Conservation (phyloP, 306 rosid species). For the Urtica urens region DNA sequence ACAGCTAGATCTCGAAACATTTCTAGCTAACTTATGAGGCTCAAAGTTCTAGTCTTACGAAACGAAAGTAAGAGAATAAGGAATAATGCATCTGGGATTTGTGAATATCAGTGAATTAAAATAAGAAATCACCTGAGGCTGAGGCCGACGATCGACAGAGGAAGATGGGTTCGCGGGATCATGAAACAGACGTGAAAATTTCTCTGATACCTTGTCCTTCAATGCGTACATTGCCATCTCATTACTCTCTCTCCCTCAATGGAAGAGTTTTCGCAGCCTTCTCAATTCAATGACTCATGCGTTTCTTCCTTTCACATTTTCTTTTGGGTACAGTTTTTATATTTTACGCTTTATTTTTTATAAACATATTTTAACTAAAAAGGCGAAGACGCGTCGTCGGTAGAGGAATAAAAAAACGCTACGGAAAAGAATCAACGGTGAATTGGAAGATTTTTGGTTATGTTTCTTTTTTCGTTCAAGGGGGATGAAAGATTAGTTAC, state of each 20-base stretch:
- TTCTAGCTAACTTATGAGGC: constrained; percentile 19
- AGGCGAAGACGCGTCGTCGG: too few relatives aligned
- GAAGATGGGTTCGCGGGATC: constrained; percentile 29
- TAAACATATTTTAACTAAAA: too few relatives aligned
- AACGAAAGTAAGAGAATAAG: neutral
- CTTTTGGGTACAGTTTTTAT: too few relatives aligned
- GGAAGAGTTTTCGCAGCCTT: too few relatives aligned
- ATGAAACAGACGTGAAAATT: constrained; percentile 46
- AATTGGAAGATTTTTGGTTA: too few relatives aligned
- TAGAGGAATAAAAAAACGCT: too few relatives aligned
- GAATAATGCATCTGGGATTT: neutral
- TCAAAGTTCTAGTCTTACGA: neutral
- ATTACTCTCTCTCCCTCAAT: too few relatives aligned
- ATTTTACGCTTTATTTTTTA: too few relatives aligned
- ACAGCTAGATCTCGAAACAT: constrained; percentile 38
- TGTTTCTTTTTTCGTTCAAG: too few relatives aligned
- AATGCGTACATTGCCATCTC: constrained; percentile 47
- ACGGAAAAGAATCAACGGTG: too few relatives aligned
- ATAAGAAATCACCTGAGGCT: constrained; percentile 38
- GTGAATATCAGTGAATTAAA: neutral
- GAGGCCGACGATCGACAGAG: constrained; percentile 14
- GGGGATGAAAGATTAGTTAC: too few relatives aligned
- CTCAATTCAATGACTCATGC: too few relatives aligned
- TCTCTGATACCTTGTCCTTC: constrained; percentile 55
- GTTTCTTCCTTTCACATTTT: neutral